phyloP scores from a whole-genome alignment of 2,329 filamentous ascomycete species.

The Didymella lethalis region DNA sequence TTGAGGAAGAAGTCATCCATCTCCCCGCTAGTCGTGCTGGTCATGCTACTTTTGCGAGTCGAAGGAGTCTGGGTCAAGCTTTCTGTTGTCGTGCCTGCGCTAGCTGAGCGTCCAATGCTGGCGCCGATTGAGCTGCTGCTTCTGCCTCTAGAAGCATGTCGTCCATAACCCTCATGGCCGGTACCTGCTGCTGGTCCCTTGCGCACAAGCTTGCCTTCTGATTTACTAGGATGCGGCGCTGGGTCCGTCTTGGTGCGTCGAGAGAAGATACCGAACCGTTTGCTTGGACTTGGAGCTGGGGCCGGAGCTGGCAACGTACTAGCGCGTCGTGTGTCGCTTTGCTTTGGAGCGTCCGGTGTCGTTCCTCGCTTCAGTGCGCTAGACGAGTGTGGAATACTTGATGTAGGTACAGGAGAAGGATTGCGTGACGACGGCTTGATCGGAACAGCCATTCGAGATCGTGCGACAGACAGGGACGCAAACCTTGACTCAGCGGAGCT shows the following conservation, averaged over 20 bases:
- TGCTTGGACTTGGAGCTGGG: constrained; percentile 59
- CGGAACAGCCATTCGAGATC: constrained; percentile 37
- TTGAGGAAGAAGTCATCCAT: constrained; percentile 58
- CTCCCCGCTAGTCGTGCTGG: constrained; percentile 52
- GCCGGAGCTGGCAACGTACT: constrained; percentile 57
- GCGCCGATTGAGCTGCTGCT: constrained; percentile 66
- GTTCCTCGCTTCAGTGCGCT: constrained; percentile 42
- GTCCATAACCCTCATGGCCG: constrained; percentile 86
- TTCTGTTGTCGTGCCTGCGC: constrained; percentile 52
- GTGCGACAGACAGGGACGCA: constrained; percentile 26
- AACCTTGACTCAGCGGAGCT: constrained; percentile 57
- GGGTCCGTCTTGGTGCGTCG: constrained; percentile 72
- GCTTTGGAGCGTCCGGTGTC: constrained; percentile 52
- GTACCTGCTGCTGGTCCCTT: constrained; percentile 92
- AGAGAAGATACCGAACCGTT: constrained; percentile 80
- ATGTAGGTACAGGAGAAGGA: constrained; percentile 50
- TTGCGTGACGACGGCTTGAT: constrained; percentile 48
- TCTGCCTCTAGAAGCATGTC: constrained; percentile 69
- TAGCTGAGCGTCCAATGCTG: constrained; percentile 57
- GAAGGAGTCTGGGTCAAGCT: constrained; percentile 46
- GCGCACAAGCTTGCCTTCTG: constrained; percentile 62
- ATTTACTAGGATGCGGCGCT: constrained; percentile 62
- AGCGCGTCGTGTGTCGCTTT: constrained; percentile 42
- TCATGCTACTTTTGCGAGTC: constrained; percentile 54
- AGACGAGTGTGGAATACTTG: constrained; percentile 34